Conservation (phyloP, 257 asterid genomes). For the Voacanga thouarsii region DNA sequence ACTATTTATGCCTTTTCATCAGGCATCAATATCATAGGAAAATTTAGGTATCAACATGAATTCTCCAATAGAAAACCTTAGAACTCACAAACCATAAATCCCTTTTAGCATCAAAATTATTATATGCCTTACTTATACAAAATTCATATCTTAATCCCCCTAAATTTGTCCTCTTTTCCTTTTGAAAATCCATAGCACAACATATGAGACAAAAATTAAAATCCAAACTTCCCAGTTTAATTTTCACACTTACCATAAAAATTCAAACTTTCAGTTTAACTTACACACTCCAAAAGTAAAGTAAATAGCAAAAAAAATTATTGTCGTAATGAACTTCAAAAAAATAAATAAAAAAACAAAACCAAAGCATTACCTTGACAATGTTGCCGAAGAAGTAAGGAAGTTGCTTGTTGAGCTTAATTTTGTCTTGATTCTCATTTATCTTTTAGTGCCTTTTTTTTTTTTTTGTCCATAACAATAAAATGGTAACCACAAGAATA, state of each 20-base stretch:
- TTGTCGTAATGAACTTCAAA: no score
- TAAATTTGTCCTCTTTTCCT: not conserved
- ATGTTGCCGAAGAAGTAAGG: conserved; percentile 90
- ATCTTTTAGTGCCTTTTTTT: no score
- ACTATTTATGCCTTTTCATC: no score
- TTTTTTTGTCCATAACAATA: no score
- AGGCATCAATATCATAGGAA: no score
- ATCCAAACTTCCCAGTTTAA: not conserved
- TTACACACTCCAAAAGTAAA: not conserved
- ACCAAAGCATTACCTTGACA: conserved; percentile 50
- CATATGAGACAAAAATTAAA: not conserved
- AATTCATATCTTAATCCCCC: not conserved
- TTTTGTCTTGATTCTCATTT: conserved; percentile 83
- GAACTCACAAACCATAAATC: not conserved
- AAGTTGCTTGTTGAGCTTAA: conserved; percentile 83
- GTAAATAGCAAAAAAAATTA: not conserved
- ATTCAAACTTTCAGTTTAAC: no score
- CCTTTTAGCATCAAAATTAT: not conserved
- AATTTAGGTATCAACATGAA: no score
- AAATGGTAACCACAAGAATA: no score
- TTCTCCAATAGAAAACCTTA: no score
- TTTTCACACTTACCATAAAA: not conserved
- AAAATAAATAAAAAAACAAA: no score
- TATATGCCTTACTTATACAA: not conserved
- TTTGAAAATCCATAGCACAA: not conserved